phyloP scores from a whole-genome alignment of 495 filamentous ascomycete species.

The Talaromyces proteolyticus region DNA sequence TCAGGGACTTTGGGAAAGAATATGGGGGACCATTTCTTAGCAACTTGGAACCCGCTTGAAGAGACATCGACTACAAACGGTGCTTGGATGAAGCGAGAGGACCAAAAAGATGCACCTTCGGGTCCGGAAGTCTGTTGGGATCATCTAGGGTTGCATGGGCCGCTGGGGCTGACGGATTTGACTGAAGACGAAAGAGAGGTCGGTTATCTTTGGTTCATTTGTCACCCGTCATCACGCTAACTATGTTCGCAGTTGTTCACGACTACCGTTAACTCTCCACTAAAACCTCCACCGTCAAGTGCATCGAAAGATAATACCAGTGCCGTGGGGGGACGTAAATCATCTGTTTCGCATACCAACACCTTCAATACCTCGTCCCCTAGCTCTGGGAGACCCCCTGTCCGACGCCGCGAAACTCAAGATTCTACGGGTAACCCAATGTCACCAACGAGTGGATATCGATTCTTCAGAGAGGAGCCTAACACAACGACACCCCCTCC shows the following conservation, averaged over 20 bases:
- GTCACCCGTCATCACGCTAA: conserved; percentile 12
- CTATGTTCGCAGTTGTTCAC: conserved; percentile 56
- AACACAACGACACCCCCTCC: conserved; percentile 56
- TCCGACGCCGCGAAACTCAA: conserved; percentile 78
- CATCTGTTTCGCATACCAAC: conserved; percentile 62
- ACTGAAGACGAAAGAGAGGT: conserved; percentile 81
- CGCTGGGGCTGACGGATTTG: conserved; percentile 71
- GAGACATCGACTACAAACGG: conserved; percentile 55
- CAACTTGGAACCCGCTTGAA: conserved; percentile 69
- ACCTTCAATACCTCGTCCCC: conserved; percentile 49
- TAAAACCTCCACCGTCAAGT: conserved; percentile 76
- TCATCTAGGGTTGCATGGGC: conserved; percentile 60
- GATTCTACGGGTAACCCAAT: conserved; percentile 63
- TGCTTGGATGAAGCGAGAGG: conserved; percentile 73
- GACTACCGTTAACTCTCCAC: conserved; percentile 82
- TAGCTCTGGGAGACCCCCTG: conserved; percentile 59
- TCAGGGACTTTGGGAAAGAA: conserved; percentile 53
- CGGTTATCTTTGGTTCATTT: conserved; percentile 18
- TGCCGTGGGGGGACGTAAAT: conserved; percentile 62
- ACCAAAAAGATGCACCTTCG: conserved; percentile 53
- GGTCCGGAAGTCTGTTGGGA: conserved; percentile 92
- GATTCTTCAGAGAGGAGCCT: conserved; percentile 55
- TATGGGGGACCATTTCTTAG: conserved; percentile 63
- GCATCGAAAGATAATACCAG: conserved; percentile 61
- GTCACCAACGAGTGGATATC: conserved; percentile 43